Conservation (phyloP, 768 basidiomycete species). For the Naganishia vishniacii region DNA sequence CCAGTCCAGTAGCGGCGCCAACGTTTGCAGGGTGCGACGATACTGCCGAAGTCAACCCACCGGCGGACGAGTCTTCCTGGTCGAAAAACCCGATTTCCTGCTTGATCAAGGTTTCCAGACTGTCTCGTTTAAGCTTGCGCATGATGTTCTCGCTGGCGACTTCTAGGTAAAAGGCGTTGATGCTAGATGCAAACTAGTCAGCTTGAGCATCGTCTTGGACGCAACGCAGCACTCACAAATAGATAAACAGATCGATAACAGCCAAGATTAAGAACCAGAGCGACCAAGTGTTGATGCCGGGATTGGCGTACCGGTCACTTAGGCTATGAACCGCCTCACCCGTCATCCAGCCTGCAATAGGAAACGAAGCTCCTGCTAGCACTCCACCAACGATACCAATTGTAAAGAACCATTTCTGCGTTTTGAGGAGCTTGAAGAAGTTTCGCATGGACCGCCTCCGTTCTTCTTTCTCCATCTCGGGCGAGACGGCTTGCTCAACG, state of each 20-base stretch:
- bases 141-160: slow-evolving; percentile 36
- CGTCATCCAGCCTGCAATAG: slow-evolving; percentile 38
- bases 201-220: too few species aligned
- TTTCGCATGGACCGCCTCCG: slow-evolving; percentile 25
- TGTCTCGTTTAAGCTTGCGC: slow-evolving; percentile 32
- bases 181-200: slow-evolving; percentile 3
- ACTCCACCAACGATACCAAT: slow-evolving; percentile 31
- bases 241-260: slow-evolving; percentile 30
- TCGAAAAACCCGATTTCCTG: slow-evolving; percentile 47
- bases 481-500: slow-evolving; percentile 4
- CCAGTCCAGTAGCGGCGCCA: slow-evolving; percentile 36
- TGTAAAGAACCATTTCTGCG: slow-evolving; percentile 26
- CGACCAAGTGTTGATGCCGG: slow-evolving; percentile 33
- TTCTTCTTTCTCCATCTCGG: slow-evolving; percentile 11
- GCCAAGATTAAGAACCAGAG: slow-evolving; percentile 44
- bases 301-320: slow-evolving; percentile 25
- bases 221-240: slow-evolving; percentile 19
- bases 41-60: slow-evolving; percentile 40
- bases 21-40: slow-evolving; percentile 36
- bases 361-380: slow-evolving; percentile 33
- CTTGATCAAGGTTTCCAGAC: slow-evolving; percentile 30
- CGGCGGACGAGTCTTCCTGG: slow-evolving; percentile 32
- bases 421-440: slow-evolving; percentile 24
- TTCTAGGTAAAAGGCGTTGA: slow-evolving; percentile 36
- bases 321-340: slow-evolving; percentile 37